Base-by-base conservation (phyloP, 75 land plant genomes). In the Adiantum capillusveneris region DNA sequence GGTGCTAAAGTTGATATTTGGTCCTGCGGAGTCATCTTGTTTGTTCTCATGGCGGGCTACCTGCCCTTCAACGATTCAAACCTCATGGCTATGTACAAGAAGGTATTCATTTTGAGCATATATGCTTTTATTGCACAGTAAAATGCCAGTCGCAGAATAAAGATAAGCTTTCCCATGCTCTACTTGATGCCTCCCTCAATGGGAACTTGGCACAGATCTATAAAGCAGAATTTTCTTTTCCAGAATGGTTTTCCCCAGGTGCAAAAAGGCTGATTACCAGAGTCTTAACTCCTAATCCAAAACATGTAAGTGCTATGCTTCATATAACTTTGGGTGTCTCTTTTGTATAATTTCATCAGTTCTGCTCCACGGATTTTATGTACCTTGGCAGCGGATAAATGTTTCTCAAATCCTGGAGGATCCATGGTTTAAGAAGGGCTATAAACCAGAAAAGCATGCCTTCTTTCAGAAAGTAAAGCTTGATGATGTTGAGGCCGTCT, bases 381-480 rank as follows among this genome's bases (percentile, higher is more conserved):
- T 13, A 26, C 59, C 24, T 24, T 44, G 27, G 53, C 78, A 93
- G 98, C 74, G 96, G 1, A 89, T 93, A 36, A 81, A 83, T 29
- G 72, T 86, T 52, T 42, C 81, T 39, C 65, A 89, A 55, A 85
- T 93, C 5, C 57, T 80, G 14, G 63, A 89, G 59, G 71, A 89
- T 81, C 83, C 76, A 39, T 89, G 96, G 98, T 93, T 93, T 65
- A 83, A 67, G 72, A 83, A 81, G 68, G 90, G 74, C 11, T 86
- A 89, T 66, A 70, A 56, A 36, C 87, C 87, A 56, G 76, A 87
- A 52, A 39, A 70, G 45, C 82, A 83, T 65, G 70, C 77, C n/a
- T 61, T 79, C 58, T 73, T 66, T 52, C 77, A 75, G 13, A 80
- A 76, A 52, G 75, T 83, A 29, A 85, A 44, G 62, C 82, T 85